phyloP scores from a whole-genome alignment of 345 rosid species.

The Citrus inodora region DNA sequence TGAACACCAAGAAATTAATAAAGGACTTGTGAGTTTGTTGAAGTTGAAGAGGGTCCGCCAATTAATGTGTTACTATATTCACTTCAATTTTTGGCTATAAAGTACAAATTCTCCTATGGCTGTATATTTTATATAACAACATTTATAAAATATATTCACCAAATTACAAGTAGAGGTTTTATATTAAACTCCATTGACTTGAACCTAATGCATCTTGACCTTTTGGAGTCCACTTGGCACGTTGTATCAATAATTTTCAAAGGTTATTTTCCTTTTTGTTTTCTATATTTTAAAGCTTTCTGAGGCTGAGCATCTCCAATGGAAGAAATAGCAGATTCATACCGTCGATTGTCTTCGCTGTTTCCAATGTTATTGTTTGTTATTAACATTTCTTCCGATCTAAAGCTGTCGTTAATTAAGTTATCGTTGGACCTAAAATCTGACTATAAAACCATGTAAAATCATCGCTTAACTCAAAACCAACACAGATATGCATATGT shows the following conservation, averaged over 20 bases:
- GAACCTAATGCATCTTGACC: background rate
- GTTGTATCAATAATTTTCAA: background rate
- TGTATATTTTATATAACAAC: background rate
- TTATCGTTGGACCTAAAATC: no score
- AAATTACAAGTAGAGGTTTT: background rate
- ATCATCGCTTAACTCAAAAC: background rate
- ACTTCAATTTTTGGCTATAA: background rate
- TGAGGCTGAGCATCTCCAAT: background rate
- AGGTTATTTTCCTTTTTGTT: no score
- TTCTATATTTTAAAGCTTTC: background rate
- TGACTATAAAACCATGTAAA: background rate
- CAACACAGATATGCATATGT: no score
- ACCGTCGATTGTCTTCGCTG: background rate
- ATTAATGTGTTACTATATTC: no score
- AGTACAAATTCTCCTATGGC: no score
- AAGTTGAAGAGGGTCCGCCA: background rate
- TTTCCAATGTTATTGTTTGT: background rate
- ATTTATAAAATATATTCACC: background rate
- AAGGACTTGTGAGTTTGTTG: no score
- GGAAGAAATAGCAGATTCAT: background rate
- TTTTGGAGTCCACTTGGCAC: background rate
- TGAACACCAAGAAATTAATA: background rate
- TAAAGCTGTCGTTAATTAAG: background rate
- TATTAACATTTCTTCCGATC: no score
- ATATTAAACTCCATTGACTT: background rate